Evolutionary conservation across 768 basidiomycete genomes (phyloP).

Genomic region (Russula ochroleuca): DNA sequence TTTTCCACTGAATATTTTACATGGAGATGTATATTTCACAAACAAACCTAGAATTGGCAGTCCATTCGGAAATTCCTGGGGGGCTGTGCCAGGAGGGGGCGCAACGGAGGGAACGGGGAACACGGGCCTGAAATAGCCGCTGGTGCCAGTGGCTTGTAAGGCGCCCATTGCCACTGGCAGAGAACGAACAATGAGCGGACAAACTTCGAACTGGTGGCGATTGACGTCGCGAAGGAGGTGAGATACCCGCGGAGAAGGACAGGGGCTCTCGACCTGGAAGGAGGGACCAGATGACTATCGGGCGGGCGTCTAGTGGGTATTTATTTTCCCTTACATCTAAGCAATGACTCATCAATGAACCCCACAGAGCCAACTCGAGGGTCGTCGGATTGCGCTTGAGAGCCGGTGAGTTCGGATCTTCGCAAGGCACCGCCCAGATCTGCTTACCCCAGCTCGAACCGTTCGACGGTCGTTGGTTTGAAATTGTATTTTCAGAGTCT

Average conservation of each 20-base stretch:
- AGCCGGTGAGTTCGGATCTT: conserved; percentile 28
- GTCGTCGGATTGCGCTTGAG: neutral
- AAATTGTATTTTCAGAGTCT: conserved; percentile 12
- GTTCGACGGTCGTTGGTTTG: conserved; percentile 12
- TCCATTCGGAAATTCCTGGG: conserved; percentile 14
- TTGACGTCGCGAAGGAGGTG: neutral
- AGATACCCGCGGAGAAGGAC: conserved; percentile 2
- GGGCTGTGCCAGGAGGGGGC: conserved; percentile 1
- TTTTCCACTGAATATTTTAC: neutral
- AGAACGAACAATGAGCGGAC: neutral
- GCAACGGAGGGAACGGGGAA: neutral
- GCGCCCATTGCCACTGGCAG: no score
- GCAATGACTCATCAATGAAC: conserved; percentile 17
- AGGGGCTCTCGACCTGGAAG: no score
- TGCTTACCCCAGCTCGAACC: conserved; percentile 12
- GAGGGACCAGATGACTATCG: neutral
- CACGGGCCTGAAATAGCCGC: conserved; percentile 1
- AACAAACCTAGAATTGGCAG: neutral
- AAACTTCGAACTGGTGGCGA: neutral
- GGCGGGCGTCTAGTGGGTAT: neutral
- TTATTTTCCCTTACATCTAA: conserved; percentile 13
- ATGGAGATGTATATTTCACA: neutral
- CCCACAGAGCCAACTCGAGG: neutral
- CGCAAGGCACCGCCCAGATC: conserved; percentile 20
- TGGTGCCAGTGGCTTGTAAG: neutral